Conservation (phyloP, 1,139 yeast species). For the Magnusiomyces sp. region DNA sequence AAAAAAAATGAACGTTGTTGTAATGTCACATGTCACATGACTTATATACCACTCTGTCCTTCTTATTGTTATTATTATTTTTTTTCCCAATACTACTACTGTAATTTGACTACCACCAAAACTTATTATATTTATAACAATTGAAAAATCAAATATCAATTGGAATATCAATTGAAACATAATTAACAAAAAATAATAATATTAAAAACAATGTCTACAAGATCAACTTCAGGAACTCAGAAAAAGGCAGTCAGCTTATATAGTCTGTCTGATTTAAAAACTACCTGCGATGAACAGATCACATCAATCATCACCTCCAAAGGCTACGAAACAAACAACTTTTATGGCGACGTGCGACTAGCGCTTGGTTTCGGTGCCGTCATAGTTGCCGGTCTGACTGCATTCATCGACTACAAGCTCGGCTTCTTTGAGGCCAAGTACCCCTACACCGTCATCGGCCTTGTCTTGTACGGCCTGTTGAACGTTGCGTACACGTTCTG, state of each 20-base stretch:
- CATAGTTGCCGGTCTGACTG: slow-evolving; percentile 55
- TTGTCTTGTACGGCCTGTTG: slow-evolving; percentile 43
- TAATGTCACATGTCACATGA: too few species aligned
- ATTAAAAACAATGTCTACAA: not conserved
- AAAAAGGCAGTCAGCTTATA: not conserved
- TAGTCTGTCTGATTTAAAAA: slow-evolving; percentile 23
- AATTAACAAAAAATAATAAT: too few species aligned
- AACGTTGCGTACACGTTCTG: slow-evolving; percentile 44
- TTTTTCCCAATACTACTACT: too few species aligned
- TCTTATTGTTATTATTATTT: too few species aligned
- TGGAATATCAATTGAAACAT: too few species aligned
- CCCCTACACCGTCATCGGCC: slow-evolving; percentile 37
- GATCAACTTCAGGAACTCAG: slow-evolving; percentile 1
- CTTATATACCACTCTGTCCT: too few species aligned
- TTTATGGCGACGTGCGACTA: slow-evolving; percentile 52
- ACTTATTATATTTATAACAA: too few species aligned
- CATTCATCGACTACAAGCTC: slow-evolving; percentile 55
- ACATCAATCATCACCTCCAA: slow-evolving; percentile 36
- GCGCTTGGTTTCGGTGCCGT: slow-evolving; percentile 64
- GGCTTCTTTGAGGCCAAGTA: slow-evolving; percentile 37
- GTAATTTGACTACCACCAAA: too few species aligned
- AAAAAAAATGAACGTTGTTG: too few species aligned
- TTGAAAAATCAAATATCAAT: too few species aligned
- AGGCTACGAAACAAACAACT: slow-evolving; percentile 57
- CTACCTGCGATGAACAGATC: slow-evolving; percentile 30